These are phyloP conservation scores for Musa troglodytarum DNA, from an alignment of 176 grass and related monocot species.

Conservation along the genomic window DNA sequence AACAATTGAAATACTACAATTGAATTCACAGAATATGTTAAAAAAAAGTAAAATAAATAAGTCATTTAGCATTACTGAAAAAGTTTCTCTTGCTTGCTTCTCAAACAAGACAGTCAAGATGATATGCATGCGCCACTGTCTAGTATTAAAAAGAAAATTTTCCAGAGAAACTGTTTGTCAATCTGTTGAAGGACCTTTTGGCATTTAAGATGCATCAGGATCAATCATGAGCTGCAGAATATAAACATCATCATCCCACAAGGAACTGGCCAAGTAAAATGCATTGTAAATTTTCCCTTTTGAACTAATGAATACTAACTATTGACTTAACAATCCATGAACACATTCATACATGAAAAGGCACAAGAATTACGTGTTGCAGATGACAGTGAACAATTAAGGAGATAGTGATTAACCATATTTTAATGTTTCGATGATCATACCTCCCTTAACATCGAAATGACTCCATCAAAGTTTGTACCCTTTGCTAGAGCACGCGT, in stretches of 20 bases:
- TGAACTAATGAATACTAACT: no score
- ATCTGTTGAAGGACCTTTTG: neutral
- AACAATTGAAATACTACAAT: neutral
- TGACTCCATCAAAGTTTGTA: neutral
- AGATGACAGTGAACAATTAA: neutral
- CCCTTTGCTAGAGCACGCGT: constrained; percentile 12
- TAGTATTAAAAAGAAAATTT: neutral
- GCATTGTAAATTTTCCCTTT: no score
- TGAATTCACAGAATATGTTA: neutral
- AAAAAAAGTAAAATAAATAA: neutral
- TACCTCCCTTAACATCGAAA: constrained; percentile 25
- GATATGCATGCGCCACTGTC: neutral
- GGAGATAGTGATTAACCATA: neutral
- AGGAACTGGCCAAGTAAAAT: no score
- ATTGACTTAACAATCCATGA: no score
- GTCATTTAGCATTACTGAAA: no score
- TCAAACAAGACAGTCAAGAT: neutral
- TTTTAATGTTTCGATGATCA: neutral
- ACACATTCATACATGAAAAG: neutral
- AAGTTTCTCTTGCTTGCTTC: no score
- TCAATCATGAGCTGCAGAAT: no score
- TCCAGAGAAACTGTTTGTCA: neutral
- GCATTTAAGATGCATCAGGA: no score
- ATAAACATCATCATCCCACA: no score
- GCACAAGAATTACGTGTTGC: neutral